Conservation (phyloP, 2,329 filamentous ascomycete genomes). For the Ascochyta clinopodiicola region DNA sequence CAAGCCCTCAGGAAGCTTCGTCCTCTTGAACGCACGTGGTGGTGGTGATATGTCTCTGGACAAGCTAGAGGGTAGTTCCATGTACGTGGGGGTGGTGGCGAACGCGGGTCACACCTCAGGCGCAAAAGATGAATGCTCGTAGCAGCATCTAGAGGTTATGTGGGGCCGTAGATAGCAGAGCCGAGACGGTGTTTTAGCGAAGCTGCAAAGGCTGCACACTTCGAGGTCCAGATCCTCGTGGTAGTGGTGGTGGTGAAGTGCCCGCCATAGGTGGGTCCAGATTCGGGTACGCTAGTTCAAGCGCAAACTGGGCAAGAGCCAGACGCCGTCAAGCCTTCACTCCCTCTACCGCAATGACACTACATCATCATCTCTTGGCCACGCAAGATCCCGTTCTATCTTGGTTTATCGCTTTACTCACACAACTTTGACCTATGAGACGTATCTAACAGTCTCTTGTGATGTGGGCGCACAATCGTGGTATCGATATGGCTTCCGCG, state of each 20-base stretch:
- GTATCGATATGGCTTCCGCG: neutral
- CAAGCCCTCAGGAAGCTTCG: constrained; percentile 10
- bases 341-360: neutral
- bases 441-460: neutral
- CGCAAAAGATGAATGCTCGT: neutral
- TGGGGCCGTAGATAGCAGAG: neutral
- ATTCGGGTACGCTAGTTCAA: neutral
- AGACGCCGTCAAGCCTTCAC: neutral
- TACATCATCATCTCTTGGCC: neutral
- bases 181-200: neutral
- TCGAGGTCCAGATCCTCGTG: neutral
- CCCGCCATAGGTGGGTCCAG: neutral
- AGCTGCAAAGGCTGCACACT: neutral
- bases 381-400: too few species aligned
- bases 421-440: too few species aligned
- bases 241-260: neutral
- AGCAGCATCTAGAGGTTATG: neutral
- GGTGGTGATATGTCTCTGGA: constrained; percentile 35
- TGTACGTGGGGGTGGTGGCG: constrained; percentile 6
- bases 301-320: neutral
- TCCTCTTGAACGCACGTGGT: constrained; percentile 25
- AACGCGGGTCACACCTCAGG: neutral
- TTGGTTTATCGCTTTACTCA: too few species aligned
- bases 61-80: constrained; percentile 28
- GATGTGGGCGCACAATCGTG: neutral